A percentile compares a stretch with the other conserved stretches of the same genome.
Conservation (phyloP, 2,329 filamentous ascomycete genomes). For the Pseudogymnoascus pannorum region DNA sequence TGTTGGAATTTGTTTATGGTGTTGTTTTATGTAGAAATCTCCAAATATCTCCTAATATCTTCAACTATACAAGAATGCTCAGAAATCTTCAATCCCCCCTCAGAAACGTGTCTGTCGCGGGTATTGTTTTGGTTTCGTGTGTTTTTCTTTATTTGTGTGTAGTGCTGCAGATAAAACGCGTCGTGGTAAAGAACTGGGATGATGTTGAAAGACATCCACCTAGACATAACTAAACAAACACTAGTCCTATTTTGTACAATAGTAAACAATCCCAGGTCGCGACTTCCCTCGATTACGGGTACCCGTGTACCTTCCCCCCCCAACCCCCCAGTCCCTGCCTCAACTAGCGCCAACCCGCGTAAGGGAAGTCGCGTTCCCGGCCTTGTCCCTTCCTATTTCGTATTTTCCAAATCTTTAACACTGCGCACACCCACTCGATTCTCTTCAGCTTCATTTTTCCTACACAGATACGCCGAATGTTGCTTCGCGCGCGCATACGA, state of each 20-base stretch:
- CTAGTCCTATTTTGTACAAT: not conserved
- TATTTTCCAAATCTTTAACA: not conserved
- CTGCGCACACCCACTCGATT: not conserved
- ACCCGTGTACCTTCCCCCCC: too few relatives aligned
- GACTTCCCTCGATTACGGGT: not conserved
- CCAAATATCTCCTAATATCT: not conserved
- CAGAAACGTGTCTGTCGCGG: not conserved
- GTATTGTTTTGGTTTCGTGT: not conserved
- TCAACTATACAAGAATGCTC: too few relatives aligned
- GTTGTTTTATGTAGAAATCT: not conserved
- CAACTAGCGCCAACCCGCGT: not conserved
- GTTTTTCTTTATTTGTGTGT: not conserved
- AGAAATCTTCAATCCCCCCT: not conserved
- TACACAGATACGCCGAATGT: not conserved
- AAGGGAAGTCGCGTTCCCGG: conserved; percentile 4
- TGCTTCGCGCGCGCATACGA: conserved; percentile 7
- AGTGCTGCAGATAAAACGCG: not conserved
- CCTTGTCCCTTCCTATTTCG: conserved; percentile 6
- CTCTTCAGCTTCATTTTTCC: not conserved
- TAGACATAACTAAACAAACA: not conserved
- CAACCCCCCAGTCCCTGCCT: not conserved
- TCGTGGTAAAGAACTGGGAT: not conserved
- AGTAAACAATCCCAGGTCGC: conserved; percentile 7
- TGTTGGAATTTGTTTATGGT: not conserved
- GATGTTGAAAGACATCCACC: too few relatives aligned